Conservation (phyloP, 1,284 basidiomycete genomes). For the Peniophora sp. region DNA sequence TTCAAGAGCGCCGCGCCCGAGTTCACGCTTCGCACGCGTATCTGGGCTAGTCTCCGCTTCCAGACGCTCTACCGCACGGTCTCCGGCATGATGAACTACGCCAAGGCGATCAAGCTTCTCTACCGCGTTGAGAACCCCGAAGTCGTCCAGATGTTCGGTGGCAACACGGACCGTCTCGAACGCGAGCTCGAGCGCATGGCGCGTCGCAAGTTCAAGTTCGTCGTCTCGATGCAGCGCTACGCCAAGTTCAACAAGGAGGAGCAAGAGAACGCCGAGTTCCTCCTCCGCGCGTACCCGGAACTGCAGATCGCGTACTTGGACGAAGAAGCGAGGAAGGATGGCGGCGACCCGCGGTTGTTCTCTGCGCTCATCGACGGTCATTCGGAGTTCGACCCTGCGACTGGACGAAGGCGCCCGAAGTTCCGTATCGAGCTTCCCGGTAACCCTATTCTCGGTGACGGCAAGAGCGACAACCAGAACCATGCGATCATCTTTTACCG, state of each 20-base stretch:
- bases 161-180: conserved; percentile 96
- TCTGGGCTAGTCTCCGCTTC: conserved; percentile 97
- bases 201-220: conserved; percentile 97
- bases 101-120: conserved; percentile 98
- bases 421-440: conserved; percentile 98
- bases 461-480: conserved; percentile 99
- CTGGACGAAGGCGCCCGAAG: conserved; percentile 88
- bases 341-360: conserved; percentile 92
- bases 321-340: conserved; percentile 93
- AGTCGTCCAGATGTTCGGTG: conserved; percentile 94
- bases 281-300: conserved; percentile 97
- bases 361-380: conserved; percentile 97
- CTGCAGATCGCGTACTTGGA: conserved; percentile 98
- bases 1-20: conserved; percentile 99
- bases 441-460: conserved; percentile 98
- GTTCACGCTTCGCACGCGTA: conserved; percentile 96
- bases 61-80: conserved; percentile 99
- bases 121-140: conserved; percentile 99
- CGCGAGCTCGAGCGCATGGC: conserved; percentile 97
- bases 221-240: conserved; percentile 99
- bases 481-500: conserved; percentile 99
- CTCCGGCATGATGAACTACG: conserved; percentile 99
- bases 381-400: conserved; percentile 89
- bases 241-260: conserved; percentile 99
- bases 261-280: conserved; percentile 97